Conservation (phyloP, 2,329 filamentous ascomycete species). For the Truncatella angustata region DNA sequence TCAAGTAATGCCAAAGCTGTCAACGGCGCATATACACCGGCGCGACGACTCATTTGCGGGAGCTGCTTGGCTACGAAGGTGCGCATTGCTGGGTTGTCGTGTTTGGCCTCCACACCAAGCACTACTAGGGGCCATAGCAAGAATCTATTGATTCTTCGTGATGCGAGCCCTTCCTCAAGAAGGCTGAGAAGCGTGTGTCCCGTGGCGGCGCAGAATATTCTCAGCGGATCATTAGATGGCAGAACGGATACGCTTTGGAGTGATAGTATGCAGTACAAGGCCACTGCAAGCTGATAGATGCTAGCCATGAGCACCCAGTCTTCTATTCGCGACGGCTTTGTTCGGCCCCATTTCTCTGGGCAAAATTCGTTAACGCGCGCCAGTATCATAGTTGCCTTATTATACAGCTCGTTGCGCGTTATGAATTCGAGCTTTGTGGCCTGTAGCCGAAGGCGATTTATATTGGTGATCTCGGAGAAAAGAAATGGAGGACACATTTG, state of each 20-base stretch:
- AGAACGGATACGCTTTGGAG: background rate
- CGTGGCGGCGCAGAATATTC: background rate
- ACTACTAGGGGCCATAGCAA: conserved; percentile 35
- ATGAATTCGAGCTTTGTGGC: conserved; percentile 13
- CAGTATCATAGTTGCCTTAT: no score
- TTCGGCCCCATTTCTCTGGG: background rate
- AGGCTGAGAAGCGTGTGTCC: background rate
- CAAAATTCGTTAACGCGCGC: background rate
- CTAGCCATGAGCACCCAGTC: background rate
- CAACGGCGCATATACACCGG: conserved; percentile 22
- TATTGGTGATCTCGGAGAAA: conserved; percentile 31
- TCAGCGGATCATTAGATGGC: background rate
- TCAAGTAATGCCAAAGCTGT: conserved; percentile 29
- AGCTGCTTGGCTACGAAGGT: conserved; percentile 24
- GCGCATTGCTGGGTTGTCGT: conserved; percentile 17
- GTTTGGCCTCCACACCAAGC: conserved; percentile 30
- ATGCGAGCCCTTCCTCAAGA: conserved; percentile 13
- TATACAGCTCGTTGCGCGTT: no score
- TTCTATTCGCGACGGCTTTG: background rate
- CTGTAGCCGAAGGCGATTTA: conserved; percentile 32
- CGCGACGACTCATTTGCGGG: background rate
- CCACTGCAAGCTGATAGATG: background rate
- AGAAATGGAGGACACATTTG: conserved; percentile 29
- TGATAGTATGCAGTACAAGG: background rate
- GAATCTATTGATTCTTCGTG: conserved; percentile 19